These are phyloP conservation scores for Nakaseomyces delphensis DNA, from an alignment of 1,139 yeast genomes.

Conservation along the genomic window DNA sequence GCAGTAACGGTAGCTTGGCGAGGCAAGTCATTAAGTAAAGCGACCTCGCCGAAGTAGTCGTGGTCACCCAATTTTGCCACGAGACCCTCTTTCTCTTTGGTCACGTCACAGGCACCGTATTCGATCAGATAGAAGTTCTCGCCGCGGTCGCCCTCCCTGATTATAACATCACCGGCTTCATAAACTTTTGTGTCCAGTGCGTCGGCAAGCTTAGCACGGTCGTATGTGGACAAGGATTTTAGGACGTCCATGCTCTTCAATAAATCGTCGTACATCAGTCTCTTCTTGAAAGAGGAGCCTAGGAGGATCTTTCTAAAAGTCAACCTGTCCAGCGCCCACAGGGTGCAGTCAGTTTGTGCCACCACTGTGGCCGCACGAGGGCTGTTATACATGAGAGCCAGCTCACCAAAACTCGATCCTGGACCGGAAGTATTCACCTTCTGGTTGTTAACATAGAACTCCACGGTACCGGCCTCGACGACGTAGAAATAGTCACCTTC, in stretches of 20 bases:
- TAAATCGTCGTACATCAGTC: slow-evolving; percentile 84
- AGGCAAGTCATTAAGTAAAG: slow-evolving; percentile 82
- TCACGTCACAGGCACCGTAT: slow-evolving; percentile 74
- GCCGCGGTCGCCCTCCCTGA: slow-evolving; percentile 83
- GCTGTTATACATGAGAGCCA: slow-evolving; percentile 94
- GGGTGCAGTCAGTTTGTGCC: slow-evolving; percentile 59
- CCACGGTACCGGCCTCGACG: slow-evolving; percentile 77
- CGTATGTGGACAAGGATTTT: slow-evolving; percentile 61
- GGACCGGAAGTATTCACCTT: slow-evolving; percentile 69
- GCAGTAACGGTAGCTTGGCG: slow-evolving; percentile 93
- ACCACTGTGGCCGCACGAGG: slow-evolving; percentile 95
- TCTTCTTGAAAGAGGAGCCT: slow-evolving; percentile 83
- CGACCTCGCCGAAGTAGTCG: slow-evolving; percentile 94
- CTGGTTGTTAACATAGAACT: slow-evolving; percentile 64
- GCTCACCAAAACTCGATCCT: slow-evolving; percentile 91
- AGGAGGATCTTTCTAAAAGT: slow-evolving; percentile 87
- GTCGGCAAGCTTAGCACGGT: slow-evolving; percentile 87
- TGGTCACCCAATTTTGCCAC: slow-evolving; percentile 63
- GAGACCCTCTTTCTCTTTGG: slow-evolving; percentile 47
- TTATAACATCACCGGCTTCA: slow-evolving; percentile 64
- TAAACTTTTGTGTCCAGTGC: slow-evolving; percentile 76
- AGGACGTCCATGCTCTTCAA: slow-evolving; percentile 80
- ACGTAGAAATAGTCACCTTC: slow-evolving; percentile 93
- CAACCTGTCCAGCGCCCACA: slow-evolving; percentile 91
- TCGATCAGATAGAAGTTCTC: slow-evolving; percentile 88